Evolutionary conservation across 495 filamentous ascomycete species (phyloP).

Genomic region (Xylaria grammica): DNA sequence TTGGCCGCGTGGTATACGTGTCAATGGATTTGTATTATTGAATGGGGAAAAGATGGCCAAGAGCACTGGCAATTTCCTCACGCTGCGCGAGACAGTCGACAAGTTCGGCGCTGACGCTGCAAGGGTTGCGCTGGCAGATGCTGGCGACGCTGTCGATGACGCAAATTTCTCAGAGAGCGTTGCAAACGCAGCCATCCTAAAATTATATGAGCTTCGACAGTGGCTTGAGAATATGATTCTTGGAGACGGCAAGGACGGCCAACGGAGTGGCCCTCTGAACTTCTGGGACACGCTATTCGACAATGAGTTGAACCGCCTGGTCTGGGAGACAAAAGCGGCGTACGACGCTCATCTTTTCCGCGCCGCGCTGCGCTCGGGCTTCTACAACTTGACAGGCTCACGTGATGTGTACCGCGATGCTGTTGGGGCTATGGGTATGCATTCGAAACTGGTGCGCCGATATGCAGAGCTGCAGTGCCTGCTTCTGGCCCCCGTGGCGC

Average conservation of each 20-base stretch:
- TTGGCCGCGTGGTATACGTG: conserved; percentile 83
- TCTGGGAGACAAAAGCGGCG: conserved; percentile 72
- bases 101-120: conserved; percentile 96
- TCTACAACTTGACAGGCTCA: conserved; percentile 98
- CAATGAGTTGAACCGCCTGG: conserved; percentile 90
- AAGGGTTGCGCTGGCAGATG: conserved; percentile 90
- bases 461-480: too few species aligned
- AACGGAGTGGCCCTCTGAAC: conserved; percentile 75
- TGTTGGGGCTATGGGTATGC: too few species aligned
- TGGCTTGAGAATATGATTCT: conserved; percentile 85
- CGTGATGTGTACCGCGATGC: too few species aligned
- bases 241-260: too few species aligned
- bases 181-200: conserved; percentile 86
- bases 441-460: too few species aligned
- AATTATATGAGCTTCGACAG: conserved; percentile 82
- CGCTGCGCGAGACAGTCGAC: conserved; percentile 78
- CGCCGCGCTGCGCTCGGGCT: conserved; percentile 85
- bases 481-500: too few species aligned
- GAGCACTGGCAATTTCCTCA: conserved; percentile 94
- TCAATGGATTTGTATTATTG: conserved; percentile 90
- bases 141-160: conserved; percentile 91
- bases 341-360: conserved; percentile 86
- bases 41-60: conserved; percentile 99
- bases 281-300: conserved; percentile 87
- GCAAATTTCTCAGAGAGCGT: conserved; percentile 97